These are phyloP conservation scores for Calonectria fujianensis DNA, from an alignment of 2,329 filamentous ascomycete species.

Conservation along the genomic window DNA sequence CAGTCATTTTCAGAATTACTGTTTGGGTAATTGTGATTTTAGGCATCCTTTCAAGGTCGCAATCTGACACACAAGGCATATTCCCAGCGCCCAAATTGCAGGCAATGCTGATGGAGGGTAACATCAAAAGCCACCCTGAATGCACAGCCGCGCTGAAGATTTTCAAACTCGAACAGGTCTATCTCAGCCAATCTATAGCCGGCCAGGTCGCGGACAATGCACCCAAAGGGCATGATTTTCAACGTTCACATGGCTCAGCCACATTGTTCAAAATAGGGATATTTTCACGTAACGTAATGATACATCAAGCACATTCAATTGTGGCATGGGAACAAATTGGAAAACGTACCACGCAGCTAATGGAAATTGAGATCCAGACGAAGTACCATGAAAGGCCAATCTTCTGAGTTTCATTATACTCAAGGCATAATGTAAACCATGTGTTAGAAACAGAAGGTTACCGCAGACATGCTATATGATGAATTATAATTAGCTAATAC, in stretches of 20 bases:
- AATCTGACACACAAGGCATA: not conserved
- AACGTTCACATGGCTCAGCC: not conserved
- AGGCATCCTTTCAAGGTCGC: not conserved
- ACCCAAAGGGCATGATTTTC: not conserved
- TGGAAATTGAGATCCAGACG: not conserved
- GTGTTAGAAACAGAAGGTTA: no score
- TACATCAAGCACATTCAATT: not conserved
- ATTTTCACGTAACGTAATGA: not conserved
- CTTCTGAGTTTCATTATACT: no score
- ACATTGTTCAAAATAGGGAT: not conserved
- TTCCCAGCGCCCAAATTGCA: not conserved
- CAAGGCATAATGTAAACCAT: no score
- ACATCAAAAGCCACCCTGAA: not conserved
- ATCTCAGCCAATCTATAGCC: not conserved
- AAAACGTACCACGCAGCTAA: not conserved
- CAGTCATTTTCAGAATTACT: not conserved
- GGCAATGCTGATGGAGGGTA: not conserved
- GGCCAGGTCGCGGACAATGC: not conserved
- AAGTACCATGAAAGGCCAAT: no score
- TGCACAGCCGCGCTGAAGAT: not conserved
- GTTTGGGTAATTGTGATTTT: not conserved
- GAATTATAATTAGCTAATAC: no score
- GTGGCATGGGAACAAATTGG: not conserved
- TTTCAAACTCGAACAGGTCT: not conserved
- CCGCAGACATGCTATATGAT: no score